Base-by-base conservation (phyloP, 1,139 yeast species). In the Candida sojae region DNA sequence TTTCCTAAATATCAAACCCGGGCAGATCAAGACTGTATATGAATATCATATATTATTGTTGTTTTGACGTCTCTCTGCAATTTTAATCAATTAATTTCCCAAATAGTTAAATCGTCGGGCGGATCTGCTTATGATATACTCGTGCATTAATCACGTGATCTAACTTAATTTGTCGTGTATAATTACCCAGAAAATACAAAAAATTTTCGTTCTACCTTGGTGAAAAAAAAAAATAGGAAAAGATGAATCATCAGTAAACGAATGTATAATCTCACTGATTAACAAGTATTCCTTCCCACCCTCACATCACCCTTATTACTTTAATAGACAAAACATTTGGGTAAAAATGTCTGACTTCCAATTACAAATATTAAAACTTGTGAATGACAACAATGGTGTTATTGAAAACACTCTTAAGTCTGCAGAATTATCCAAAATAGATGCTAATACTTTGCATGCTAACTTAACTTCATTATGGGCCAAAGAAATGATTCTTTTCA, bases 391-490 rank as follows among this genome's bases (percentile, higher is more conserved):
- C 48, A 66, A 76, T 51, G 90, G 86, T 42, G 51, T 57, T 3
- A 84, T 90, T 52, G 75, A 73, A 48, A 89, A 88, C 66, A 83
- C 96, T 8, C 70, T 82, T 48, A 78, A 71, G 13, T 74, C 85
- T 46, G 83, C 83, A 44, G 75, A 69, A 53, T 69, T 75, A 56
- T 64, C 72, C 43, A 49, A 49, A 36, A 56, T 67, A 45, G 79
- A 74, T 53, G 66, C 76, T 53, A 67, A 64, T 55, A 64, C 71
- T n/a, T 67, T 75, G 48, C 79, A 74, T 53, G 89, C 96, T 28
- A 92, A 91, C 38, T 81, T 93, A 61, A 87, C 88, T 60, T 92
- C 98, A 33, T 79, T 93, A 54, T 82, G 87, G 67, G 92, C 97
- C 51, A 86, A 87, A 67, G 80, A 82, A 52, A 92, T 92, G 90